These are phyloP conservation scores for Diplocarpon rosae DNA, from an alignment of 2,329 filamentous ascomycete species.

Conservation along the genomic window DNA sequence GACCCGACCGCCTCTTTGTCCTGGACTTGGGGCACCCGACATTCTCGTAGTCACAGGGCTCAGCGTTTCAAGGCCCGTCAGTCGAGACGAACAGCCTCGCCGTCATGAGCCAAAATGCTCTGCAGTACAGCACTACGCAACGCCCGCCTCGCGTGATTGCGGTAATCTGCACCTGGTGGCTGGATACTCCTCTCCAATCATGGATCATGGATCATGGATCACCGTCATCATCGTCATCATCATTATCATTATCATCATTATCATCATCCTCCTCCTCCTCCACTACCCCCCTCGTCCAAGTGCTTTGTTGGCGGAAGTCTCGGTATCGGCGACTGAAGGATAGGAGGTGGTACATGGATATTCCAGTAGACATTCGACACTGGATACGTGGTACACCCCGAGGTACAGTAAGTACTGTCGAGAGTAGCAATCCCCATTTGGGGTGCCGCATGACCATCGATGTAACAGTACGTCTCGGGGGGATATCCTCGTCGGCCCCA, in stretches of 20 bases:
- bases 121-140: not conserved
- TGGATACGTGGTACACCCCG: too few relatives aligned
- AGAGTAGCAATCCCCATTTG: too few relatives aligned
- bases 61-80: conserved; percentile 5
- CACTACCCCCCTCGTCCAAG: too few relatives aligned
- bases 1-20: not conserved
- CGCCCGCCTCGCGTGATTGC: conserved; percentile 1
- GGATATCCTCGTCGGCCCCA: too few relatives aligned
- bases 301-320: not conserved
- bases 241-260: not conserved
- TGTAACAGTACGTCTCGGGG: too few relatives aligned
- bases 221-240: not conserved
- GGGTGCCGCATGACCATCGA: too few relatives aligned
- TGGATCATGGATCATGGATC: too few relatives aligned
- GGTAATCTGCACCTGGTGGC: conserved; percentile 2
- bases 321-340: not conserved
- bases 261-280: not conserved
- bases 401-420: too few relatives aligned
- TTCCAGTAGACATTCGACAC: too few relatives aligned
- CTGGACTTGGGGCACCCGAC: not conserved
- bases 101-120: conserved; percentile 1
- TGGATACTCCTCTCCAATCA: too few relatives aligned
- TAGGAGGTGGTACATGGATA: not conserved
- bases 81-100: conserved; percentile 6
- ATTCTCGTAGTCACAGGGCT: not conserved